Conservation (phyloP, 768 basidiomycete genomes). For the Suillus plorans region DNA sequence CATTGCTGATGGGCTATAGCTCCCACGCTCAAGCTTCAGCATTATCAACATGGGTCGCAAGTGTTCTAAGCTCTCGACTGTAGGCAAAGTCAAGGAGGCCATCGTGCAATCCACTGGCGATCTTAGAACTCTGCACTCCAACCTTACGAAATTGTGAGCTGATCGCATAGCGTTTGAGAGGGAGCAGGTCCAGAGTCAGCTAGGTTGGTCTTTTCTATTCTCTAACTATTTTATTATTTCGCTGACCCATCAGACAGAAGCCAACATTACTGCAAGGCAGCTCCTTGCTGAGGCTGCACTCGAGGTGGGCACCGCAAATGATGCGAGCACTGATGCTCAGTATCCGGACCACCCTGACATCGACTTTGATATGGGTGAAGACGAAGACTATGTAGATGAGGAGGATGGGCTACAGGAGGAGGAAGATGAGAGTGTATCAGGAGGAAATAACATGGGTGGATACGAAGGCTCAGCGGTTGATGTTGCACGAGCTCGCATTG, state of each 20-base stretch:
- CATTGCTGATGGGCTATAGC: background rate
- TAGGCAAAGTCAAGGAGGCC: background rate
- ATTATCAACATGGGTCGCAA: background rate
- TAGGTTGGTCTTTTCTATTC: background rate
- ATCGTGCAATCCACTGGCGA: background rate
- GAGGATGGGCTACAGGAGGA: background rate
- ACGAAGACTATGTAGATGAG: background rate
- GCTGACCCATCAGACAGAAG: accelerated
- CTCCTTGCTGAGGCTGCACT: background rate
- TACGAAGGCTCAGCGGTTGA: background rate
- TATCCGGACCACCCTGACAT: background rate
- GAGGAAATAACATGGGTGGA: background rate
- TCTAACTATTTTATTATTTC: background rate
- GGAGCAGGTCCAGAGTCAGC: background rate
- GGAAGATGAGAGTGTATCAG: background rate
- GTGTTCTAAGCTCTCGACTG: background rate
- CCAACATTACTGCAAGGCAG: background rate
- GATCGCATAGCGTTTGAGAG: background rate
- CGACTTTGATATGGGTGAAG: background rate
- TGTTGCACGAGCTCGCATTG: background rate
- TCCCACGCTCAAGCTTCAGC: background rate
- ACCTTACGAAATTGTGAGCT: background rate
- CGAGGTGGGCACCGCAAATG: background rate
- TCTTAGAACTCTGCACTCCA: background rate
- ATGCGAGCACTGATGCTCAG: background rate